Conservation (phyloP, 2,329 filamentous ascomycete species). For the Rhytidhysteron rufulum region DNA sequence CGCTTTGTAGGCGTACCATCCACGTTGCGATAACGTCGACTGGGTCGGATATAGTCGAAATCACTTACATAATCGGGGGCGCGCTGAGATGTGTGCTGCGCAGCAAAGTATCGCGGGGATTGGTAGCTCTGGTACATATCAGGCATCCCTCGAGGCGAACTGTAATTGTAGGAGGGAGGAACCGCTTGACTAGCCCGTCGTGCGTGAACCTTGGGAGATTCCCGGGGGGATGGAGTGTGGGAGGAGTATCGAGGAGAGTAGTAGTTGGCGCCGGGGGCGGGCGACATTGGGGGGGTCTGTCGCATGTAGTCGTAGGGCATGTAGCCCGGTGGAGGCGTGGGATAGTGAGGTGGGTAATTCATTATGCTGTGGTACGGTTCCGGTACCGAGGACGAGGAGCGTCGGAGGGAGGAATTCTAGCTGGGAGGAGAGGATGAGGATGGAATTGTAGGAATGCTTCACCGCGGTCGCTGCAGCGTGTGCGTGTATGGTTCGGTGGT, state of each 20-base stretch:
- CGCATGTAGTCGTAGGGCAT: conserved; percentile 33
- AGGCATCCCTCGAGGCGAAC: conserved; percentile 35
- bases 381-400: conserved; percentile 7
- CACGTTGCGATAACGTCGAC: conserved; percentile 33
- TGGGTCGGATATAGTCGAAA: conserved; percentile 44
- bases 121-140: conserved; percentile 42
- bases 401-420: conserved; percentile 5
- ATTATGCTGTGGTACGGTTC: conserved; percentile 14
- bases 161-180: conserved; percentile 42
- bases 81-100: conserved; percentile 49
- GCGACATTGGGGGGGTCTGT: conserved; percentile 44
- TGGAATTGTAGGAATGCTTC: conserved; percentile 28
- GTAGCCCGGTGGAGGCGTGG: conserved; percentile 33
- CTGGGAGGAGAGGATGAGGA: conserved; percentile 11
- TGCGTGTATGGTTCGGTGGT: conserved; percentile 20
- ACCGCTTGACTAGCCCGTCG: conserved; percentile 54
- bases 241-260: conserved; percentile 51
- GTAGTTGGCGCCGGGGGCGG: conserved; percentile 44
- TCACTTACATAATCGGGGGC: conserved; percentile 65
- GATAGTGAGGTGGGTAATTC: conserved; percentile 32
- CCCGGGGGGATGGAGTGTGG: conserved; percentile 44
- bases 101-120: conserved; percentile 23
- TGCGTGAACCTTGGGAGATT: conserved; percentile 48
- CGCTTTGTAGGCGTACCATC: conserved; percentile 37
- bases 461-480: conserved; percentile 29